phyloP scores from a whole-genome alignment of 192 early-diverging fungal species.

The Coemansia sp. region DNA sequence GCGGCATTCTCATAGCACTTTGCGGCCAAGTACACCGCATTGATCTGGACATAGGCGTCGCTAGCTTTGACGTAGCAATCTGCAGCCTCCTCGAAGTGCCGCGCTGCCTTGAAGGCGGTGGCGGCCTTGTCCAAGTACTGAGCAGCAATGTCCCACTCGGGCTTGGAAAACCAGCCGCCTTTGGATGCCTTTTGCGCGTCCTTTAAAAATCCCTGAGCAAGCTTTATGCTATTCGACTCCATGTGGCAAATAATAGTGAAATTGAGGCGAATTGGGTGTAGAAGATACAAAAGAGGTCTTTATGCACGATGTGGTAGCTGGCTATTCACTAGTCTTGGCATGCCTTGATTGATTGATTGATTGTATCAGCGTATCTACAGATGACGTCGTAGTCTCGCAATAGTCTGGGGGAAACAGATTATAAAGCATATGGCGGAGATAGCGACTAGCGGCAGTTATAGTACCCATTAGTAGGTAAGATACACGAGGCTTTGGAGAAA shows the following conservation, averaged over 20 bases:
- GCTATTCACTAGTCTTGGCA: neutral
- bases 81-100: constrained; percentile 33
- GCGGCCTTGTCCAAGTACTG: constrained; percentile 47
- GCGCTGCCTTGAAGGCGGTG: constrained; percentile 32
- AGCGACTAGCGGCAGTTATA: neutral
- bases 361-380: neutral
- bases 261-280: neutral
- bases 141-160: constrained; percentile 47
- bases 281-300: neutral
- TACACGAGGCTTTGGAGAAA: neutral
- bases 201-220: constrained; percentile 37
- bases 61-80: constrained; percentile 38
- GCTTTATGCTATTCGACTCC: constrained; percentile 31
- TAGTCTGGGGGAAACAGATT: neutral
- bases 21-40: constrained; percentile 37
- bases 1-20: constrained; percentile 40
- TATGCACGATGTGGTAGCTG: neutral
- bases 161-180: constrained; percentile 46
- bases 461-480: neutral
- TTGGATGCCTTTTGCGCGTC: constrained; percentile 52
- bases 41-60: constrained; percentile 37
- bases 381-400: neutral
- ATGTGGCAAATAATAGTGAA: constrained; percentile 1
- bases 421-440: neutral
- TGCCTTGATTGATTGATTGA: neutral